Evolutionary conservation across 352 stramenopile genomes (phyloP), one percentile per base, ranked within the genome.

Genomic region (Pythium insidiosum): DNA sequence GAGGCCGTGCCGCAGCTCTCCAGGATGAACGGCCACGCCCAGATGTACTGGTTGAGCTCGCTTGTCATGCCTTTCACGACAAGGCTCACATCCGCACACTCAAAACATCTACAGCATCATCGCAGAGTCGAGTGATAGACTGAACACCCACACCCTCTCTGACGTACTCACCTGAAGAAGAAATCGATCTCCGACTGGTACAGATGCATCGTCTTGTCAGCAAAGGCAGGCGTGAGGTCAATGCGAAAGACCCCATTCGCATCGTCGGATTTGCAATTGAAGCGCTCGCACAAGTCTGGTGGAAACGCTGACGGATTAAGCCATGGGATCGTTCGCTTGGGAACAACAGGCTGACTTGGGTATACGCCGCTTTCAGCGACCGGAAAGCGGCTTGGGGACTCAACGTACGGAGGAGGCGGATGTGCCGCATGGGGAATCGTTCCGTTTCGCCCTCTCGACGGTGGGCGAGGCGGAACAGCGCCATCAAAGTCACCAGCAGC

Each of bases 51-150:
- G 43, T 84, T 89, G 41, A 89, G 53, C 33, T 86, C 73, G 40
- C 72, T 89, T 15, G 63, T 69, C 72, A 89, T 87, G 22, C 77
- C 77, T 43, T 89, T 89, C 21, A 89, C 72, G 12, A 86, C 68
- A 11, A 89, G 49, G 31, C 70, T 89, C 25, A 85, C 77, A 37
- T 84, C 73, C n/a, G 77, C 60, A 13, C 73, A 86, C 43, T 89
- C 74, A 38, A 89, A 87, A 50, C 73, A 85, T 38, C 61, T 70
- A 23, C 6, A 44, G 15, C n/a, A n/a, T n/a, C n/a, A n/a, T n/a
- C n/a, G n/a, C n/a, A n/a, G n/a, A n/a, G n/a, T n/a, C n/a, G n/a
- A n/a, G n/a, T n/a, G n/a, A n/a, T n/a, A n/a, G n/a, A n/a, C n/a
- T n/a, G n/a, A n/a, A n/a, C n/a, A n/a, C n/a, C n/a, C n/a, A n/a